Evolutionary conservation across 2,329 filamentous ascomycete species (phyloP), one percentile per base, ranked within the genome.

Genomic region (Clonostachys chloroleuca): DNA sequence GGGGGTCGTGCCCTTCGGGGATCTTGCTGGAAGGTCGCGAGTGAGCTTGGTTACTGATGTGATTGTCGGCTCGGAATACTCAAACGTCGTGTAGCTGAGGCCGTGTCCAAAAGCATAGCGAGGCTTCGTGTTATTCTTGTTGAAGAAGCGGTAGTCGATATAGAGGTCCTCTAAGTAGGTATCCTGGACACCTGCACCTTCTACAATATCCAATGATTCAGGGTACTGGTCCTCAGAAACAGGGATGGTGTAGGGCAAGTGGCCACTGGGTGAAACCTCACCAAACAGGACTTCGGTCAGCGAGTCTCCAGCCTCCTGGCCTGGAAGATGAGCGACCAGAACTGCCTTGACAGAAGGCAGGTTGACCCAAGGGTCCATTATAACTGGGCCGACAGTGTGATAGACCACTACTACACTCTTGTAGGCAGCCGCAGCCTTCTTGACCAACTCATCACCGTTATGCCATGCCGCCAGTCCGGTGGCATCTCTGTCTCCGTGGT

Each of bases 131-230:
- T 76, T 73, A 47, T 85, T 66, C 60, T 86, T 88, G 71, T 96
- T 91, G 56, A 96, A 92, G 64, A 92, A 81, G 12, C 91, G 84
- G 68, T 96, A 96, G 70, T 96, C 92, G 54, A 95, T 84, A 60
- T 92, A 92, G 0, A 96, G 68, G 0, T 89, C 89, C 60, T 96
- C 89, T 1, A 75, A 77, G 61, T 94, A 95, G 53, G 89, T 84
- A 55, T 95, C 89, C 59, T 95, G 89, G 0, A 90, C 89, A 2
- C 87, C 69, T 14, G 89, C 87, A 0, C 59, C 37, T 8, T 65
- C 55, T 5, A 55, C 60, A 1, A 86, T 80, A 43, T 81, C 70
- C n/a, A 67, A 63, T 37, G 66, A 68, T 1, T 82, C 78, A 1
- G 92, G 92, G 55, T 94, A 94, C 61, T 96, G 89, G 1, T 62